These are phyloP conservation scores for Panaeolus cyanescens DNA, from an alignment of 768 basidiomycete genomes.

Conservation along the genomic window DNA sequence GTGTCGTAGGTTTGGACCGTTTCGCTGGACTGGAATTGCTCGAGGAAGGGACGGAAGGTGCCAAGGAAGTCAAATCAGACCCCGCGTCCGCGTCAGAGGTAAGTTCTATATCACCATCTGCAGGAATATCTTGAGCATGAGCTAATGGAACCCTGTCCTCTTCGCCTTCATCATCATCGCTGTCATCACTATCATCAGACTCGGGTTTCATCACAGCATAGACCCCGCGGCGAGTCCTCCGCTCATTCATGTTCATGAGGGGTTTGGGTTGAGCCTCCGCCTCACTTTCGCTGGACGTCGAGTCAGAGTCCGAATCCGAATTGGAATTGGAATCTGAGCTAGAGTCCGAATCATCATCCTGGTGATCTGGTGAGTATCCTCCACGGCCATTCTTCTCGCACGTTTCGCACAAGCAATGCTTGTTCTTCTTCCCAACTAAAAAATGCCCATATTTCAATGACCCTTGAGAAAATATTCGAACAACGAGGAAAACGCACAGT, in stretches of 20 bases:
- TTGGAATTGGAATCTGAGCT: constrained; percentile 50
- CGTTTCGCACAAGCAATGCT: constrained; percentile 78
- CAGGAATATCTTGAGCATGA: constrained; percentile 45
- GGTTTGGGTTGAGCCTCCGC: constrained; percentile 30
- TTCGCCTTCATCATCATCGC: constrained; percentile 49
- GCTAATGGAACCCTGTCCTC: constrained; percentile 46
- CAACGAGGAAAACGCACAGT: constrained; percentile 60
- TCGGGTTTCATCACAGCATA: constrained; percentile 69
- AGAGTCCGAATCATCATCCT: constrained; percentile 38
- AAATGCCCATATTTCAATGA: constrained; percentile 14
- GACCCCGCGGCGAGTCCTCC: constrained; percentile 79
- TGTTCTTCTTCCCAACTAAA: constrained; percentile 43
- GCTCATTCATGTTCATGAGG: constrained; percentile 69
- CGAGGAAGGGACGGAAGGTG: constrained; percentile 36
- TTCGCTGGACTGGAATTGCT: constrained; percentile 31
- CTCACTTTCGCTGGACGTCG: constrained; percentile 42
- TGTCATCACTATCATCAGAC: constrained; percentile 63
- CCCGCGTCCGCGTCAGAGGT: constrained; percentile 49
- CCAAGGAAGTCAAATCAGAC: constrained; percentile 46
- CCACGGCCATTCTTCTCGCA: constrained; percentile 78
- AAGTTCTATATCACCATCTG: constrained; percentile 57
- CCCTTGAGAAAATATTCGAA: constrained; percentile 17
- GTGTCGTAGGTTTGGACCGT: constrained; percentile 30
- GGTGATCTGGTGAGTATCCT: constrained; percentile 67
- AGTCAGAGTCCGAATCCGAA: constrained; percentile 49